Evolutionary conservation across 352 stramenopile genomes (phyloP).

Genomic region (Phytophthora tubulina): DNA sequence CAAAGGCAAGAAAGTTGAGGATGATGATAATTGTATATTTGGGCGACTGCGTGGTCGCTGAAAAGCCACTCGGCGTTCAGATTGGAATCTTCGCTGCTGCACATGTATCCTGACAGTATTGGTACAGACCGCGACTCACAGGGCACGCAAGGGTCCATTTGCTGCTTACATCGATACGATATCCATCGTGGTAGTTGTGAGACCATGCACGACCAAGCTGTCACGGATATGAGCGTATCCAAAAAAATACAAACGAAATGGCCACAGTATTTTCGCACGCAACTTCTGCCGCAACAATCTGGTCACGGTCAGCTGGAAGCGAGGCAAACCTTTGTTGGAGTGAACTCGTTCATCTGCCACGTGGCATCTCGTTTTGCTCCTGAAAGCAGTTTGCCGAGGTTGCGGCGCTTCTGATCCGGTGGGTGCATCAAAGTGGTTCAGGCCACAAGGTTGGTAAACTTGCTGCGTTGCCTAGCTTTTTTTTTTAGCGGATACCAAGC

Average conservation of each 20-base stretch:
- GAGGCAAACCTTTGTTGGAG: no score
- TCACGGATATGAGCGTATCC: no score
- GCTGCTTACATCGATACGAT: not conserved
- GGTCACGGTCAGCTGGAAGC: no score
- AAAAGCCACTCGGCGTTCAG: slow-evolving; percentile 11
- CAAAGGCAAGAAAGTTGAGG: no score
- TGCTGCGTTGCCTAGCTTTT: not conserved
- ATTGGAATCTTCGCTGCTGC: slow-evolving; percentile 3
- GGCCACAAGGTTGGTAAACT: slow-evolving; percentile 7
- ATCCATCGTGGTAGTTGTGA: not conserved
- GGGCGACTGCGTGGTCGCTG: not conserved
- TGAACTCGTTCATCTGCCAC: not conserved
- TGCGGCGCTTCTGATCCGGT: slow-evolving; percentile 15
- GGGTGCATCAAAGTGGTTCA: not conserved
- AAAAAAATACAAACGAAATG: no score
- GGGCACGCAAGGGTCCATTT: slow-evolving; percentile 27
- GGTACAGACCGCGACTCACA: not conserved
- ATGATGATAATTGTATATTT: no score
- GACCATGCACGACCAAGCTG: no score
- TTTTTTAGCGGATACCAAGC: no score
- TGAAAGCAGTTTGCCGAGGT: not conserved
- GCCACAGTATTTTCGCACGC: no score
- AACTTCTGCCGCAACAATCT: no score
- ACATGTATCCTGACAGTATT: slow-evolving; percentile 13
- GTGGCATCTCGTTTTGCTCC: not conserved